Percentiles rank a stretch among this genome's conserved stretches.
Conservation (phyloP, 257 asterid species). For the Penstemon newberryi region DNA sequence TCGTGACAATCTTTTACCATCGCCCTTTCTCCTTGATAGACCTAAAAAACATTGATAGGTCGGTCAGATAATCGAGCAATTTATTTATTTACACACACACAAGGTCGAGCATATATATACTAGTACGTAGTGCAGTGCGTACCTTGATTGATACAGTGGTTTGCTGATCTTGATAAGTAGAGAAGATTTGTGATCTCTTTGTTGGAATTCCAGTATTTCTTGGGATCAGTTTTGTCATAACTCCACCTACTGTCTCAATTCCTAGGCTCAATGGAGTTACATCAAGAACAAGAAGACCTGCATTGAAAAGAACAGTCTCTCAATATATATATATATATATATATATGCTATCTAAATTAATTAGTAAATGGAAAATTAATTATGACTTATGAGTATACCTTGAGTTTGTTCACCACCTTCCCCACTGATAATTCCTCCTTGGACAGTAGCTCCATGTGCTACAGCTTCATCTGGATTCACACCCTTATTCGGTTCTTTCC, state of each 20-base stretch:
- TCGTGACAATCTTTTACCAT: conserved; percentile 48
- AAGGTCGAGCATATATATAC: too few relatives aligned
- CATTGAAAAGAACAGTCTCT: conserved; percentile 27
- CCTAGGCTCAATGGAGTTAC: conserved; percentile 48
- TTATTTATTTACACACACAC: too few relatives aligned
- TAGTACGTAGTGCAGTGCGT: not conserved
- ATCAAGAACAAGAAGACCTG: conserved; percentile 15
- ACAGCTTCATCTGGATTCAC: conserved; percentile 62
- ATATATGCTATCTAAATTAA: not conserved
- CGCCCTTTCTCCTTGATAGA: conserved; percentile 55
- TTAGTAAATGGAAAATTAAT: not conserved
- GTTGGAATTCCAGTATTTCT: conserved; percentile 49
- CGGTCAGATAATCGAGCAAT: too few relatives aligned
- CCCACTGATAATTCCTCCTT: conserved; percentile 46
- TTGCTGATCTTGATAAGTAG: conserved; percentile 57
- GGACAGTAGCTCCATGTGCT: conserved; percentile 58
- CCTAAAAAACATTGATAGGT: conserved; percentile 19
- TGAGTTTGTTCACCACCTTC: conserved; percentile 38
- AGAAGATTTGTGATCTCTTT: conserved; percentile 52
- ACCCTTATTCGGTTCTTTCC: conserved; percentile 51
- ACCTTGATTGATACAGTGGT: conserved; percentile 48
- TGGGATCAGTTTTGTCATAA: conserved; percentile 59
- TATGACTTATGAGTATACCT: conserved; percentile 14
- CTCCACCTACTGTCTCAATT: conserved; percentile 60
- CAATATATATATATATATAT: not conserved